Evolutionary conservation across 192 early-diverging fungal genomes (phyloP), one percentile per base, ranked within the genome.

Genomic region (Coemansia pectinata): DNA sequence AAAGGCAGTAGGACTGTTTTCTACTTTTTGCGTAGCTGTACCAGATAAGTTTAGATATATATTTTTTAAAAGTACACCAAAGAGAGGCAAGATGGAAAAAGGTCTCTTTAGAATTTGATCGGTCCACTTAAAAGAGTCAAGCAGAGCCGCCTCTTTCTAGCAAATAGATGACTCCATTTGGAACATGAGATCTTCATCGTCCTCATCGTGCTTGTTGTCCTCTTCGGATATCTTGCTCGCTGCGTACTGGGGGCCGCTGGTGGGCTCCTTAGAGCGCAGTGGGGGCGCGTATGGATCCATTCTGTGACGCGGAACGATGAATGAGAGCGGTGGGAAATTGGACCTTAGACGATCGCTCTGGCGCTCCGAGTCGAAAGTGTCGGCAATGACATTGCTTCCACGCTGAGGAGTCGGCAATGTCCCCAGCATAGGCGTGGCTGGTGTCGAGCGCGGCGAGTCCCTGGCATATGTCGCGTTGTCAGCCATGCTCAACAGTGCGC

Each of bases 131-230:
- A 48, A 9, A 0, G 17, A 45, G 44, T 5, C 48, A 21, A 25
- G 23, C 8, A 12, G 25, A 55, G 12, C 12, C 55, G 31, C 55
- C 17, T 58, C 29, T 17, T 58, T 58, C 55, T 38, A 70, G 52
- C 53, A 29, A 4, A 38, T 39, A 31, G 80, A 83, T 31, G 76
- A 36, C 15, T 83, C 80, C 80, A 83, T 83, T 29, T 77, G 80
- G 64, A 83, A 83, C 69, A 83, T 83, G 47, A 83, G 65, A 14
- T 82, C 75, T 1, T 81, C 74, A 25, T 83, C 73, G 25, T 69
- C 77, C 17, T 71, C 52, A 27, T 64, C 33, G 39, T 40, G 62
- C 17, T 52, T 27, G 39, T 44, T 39, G 11, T 38, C 52, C 34
- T 47, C 42, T 15, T 14, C 25, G 10, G 25, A 12, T 15, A 27